Conservation (phyloP, 1,284 basidiomycete genomes). For the Cronartium ribicola region DNA sequence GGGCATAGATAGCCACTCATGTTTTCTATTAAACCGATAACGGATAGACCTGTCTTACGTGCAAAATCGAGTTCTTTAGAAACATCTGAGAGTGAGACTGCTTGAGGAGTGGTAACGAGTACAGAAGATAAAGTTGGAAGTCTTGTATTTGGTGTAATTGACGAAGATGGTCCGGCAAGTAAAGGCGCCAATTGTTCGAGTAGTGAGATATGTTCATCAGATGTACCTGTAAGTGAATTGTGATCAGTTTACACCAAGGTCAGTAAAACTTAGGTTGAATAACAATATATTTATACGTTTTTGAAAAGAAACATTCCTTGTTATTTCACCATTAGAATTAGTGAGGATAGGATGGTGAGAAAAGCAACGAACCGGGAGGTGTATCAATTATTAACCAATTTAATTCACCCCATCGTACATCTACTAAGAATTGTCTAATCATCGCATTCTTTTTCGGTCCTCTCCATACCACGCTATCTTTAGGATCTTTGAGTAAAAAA, state of each 20-base stretch:
- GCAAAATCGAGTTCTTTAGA: constrained; percentile 89
- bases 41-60: constrained; percentile 66
- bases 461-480: constrained; percentile 93
- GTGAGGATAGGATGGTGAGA: background rate
- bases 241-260: background rate
- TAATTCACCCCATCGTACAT: constrained; percentile 92
- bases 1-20: constrained; percentile 99
- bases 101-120: constrained; percentile 95
- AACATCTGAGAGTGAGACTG: constrained; percentile 88
- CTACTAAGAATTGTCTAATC: constrained; percentile 94
- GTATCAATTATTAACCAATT: constrained; percentile 98
- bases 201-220: constrained; percentile 94
- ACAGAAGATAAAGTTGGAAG: constrained; percentile 61
- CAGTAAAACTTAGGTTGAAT: background rate
- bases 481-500: constrained; percentile 81
- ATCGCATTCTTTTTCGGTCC: constrained; percentile 99
- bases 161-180: constrained; percentile 41
- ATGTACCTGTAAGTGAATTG: constrained; percentile 61
- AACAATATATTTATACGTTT: background rate
- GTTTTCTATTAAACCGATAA: constrained; percentile 95
- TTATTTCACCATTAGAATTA: too few species aligned
- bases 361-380: constrained; percentile 71
- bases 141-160: constrained; percentile 19
- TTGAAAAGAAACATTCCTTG: background rate
- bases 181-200: constrained; percentile 87